phyloP scores from a whole-genome alignment of 1,284 basidiomycete species.

The Peniophora sp. region DNA sequence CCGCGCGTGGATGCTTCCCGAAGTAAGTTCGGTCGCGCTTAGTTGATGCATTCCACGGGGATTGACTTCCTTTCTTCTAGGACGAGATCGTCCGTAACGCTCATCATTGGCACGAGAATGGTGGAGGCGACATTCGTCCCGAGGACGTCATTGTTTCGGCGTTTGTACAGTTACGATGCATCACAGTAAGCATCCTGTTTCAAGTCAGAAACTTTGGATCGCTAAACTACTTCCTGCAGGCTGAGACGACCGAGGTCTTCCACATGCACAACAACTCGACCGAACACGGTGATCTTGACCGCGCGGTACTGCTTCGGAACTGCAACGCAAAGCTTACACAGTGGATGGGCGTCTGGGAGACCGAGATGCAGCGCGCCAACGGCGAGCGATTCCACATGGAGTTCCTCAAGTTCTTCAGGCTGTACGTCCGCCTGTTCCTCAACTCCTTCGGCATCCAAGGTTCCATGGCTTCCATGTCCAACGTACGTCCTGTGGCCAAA shows the following conservation, averaged over 20 bases:
- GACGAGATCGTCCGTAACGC: slow-evolving; percentile 66
- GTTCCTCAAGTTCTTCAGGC: slow-evolving; percentile 65
- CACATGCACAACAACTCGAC: slow-evolving; percentile 41
- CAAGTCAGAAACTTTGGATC: background rate
- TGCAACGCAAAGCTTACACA: slow-evolving; percentile 63
- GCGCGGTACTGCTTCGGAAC: slow-evolving; percentile 59
- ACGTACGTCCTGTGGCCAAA: slow-evolving; percentile 29
- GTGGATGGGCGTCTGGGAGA: slow-evolving; percentile 63
- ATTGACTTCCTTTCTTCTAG: slow-evolving; percentile 10
- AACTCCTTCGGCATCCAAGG: slow-evolving; percentile 74
- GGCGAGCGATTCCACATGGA: slow-evolving; percentile 65
- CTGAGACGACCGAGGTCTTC: slow-evolving; percentile 70
- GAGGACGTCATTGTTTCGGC: slow-evolving; percentile 75
- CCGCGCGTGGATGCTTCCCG: slow-evolving; percentile 76
- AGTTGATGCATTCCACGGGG: background rate
- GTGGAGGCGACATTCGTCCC: slow-evolving; percentile 46
- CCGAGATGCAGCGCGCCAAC: slow-evolving; percentile 60
- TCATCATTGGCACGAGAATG: slow-evolving; percentile 60
- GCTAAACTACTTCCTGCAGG: slow-evolving; percentile 27
- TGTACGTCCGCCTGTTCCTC: slow-evolving; percentile 70
- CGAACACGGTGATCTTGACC: slow-evolving; percentile 44
- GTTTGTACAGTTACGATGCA: slow-evolving; percentile 65
- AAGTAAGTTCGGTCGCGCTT: slow-evolving; percentile 25
- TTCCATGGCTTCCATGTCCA: slow-evolving; percentile 32
- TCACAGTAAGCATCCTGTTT: slow-evolving; percentile 45